Evolutionary conservation across 495 filamentous ascomycete species (phyloP).

Genomic region (Aspergillus homomorphus): DNA sequence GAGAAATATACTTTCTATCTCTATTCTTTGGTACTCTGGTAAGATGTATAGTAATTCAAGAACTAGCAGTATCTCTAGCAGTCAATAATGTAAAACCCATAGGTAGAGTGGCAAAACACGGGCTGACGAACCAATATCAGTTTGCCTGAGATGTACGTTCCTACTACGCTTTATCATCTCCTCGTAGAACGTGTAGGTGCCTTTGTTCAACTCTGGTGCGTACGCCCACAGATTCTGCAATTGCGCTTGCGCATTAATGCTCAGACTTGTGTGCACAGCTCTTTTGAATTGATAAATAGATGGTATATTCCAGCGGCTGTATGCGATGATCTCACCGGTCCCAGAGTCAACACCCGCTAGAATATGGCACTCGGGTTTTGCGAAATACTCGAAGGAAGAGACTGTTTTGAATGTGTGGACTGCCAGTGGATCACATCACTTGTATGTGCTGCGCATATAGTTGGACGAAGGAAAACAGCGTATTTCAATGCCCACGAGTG

Average conservation of each 20-base stretch:
- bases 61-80: conserved; percentile 6
- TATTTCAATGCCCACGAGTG: neutral
- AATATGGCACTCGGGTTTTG: neutral
- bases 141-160: neutral
- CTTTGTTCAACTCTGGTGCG: neutral
- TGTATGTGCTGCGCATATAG: neutral
- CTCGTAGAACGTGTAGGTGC: neutral
- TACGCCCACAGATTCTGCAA: neutral
- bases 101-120: no score
- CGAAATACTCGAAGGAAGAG: neutral
- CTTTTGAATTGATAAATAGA: neutral
- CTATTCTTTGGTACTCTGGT: conserved; percentile 47
- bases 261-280: neutral
- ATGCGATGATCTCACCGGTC: neutral
- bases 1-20: conserved; percentile 47
- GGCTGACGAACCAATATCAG: neutral
- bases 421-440: neutral
- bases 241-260: neutral
- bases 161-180: neutral
- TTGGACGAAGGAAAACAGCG: neutral
- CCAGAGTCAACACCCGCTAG: neutral
- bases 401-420: neutral
- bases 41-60: conserved; percentile 30
- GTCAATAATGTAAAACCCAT: neutral
- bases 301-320: neutral